Evolutionary conservation across 176 grass and related monocot genomes (phyloP).

Genomic region (Ensete ventricosum): DNA sequence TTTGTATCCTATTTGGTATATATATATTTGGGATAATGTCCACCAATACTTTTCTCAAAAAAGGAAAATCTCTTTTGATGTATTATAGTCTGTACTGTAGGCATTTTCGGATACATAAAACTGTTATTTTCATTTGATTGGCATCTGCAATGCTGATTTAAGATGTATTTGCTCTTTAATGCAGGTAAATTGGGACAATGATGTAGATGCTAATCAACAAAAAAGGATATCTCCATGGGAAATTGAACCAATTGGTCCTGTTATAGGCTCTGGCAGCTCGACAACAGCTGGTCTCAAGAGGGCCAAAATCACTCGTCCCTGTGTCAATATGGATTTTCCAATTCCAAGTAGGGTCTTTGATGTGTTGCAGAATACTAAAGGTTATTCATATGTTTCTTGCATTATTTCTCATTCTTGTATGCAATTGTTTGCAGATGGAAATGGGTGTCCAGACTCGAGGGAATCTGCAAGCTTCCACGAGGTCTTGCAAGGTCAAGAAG

Average conservation of each 20-base stretch:
- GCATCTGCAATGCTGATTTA: slow-evolving; percentile 10
- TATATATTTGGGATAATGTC: too few species aligned
- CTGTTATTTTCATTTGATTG: neutral
- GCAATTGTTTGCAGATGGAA: slow-evolving; percentile 52
- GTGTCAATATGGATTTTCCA: slow-evolving; percentile 30
- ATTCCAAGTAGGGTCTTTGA: slow-evolving; percentile 46
- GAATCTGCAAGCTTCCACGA: slow-evolving; percentile 75
- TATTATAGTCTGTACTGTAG: neutral
- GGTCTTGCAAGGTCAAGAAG: slow-evolving; percentile 99
- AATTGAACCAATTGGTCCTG: slow-evolving; percentile 51
- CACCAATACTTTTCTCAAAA: too few species aligned
- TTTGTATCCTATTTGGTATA: too few species aligned
- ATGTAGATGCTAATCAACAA: slow-evolving; percentile 31
- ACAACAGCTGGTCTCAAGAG: slow-evolving; percentile 44
- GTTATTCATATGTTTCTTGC: neutral
- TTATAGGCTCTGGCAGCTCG: slow-evolving; percentile 40
- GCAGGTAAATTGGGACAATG: slow-evolving; percentile 83
- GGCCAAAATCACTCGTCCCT: slow-evolving; percentile 48
- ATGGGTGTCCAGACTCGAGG: slow-evolving; percentile 43
- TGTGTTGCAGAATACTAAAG: neutral
- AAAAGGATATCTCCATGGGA: slow-evolving; percentile 92
- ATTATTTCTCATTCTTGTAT: neutral
- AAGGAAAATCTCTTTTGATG: too few species aligned
- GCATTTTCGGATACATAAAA: neutral
- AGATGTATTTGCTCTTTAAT: slow-evolving; percentile 9